Evolutionary conservation across 2,329 filamentous ascomycete species (phyloP).

Genomic region (Acrocalymma vagum): DNA sequence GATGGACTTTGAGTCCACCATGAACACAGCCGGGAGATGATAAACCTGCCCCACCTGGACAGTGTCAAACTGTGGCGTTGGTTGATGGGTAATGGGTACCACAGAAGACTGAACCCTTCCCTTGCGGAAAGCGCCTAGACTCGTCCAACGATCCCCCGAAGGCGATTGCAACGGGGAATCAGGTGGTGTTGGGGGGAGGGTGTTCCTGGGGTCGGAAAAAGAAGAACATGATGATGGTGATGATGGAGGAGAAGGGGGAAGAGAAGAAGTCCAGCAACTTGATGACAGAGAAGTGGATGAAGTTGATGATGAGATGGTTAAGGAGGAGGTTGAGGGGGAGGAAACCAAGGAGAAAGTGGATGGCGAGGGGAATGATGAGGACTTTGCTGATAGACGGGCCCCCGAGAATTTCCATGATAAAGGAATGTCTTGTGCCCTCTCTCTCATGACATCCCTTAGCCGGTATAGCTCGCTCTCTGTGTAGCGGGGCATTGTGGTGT

Average conservation of each 20-base stretch:
- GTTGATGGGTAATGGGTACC: slow-evolving; percentile 1
- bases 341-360: not conserved
- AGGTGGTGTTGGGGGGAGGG: not conserved
- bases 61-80: slow-evolving; percentile 4
- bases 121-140: too few species aligned
- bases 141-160: too few species aligned
- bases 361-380: too few species aligned
- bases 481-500: too few species aligned
- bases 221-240: slow-evolving; percentile 1
- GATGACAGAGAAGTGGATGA: not conserved
- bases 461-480: too few species aligned
- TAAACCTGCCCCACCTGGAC: slow-evolving; percentile 12
- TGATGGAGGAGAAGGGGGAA: slow-evolving; percentile 3
- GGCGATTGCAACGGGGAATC: not conserved
- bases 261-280: slow-evolving; percentile 1
- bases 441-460: too few species aligned
- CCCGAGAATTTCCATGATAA: too few species aligned
- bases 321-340: not conserved
- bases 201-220: not conserved
- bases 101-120: slow-evolving; percentile 8
- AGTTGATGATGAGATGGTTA: slow-evolving; percentile 2
- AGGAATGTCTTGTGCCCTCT: too few species aligned
- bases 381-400: too few species aligned
- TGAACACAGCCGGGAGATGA: slow-evolving; percentile 3
- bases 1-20: slow-evolving; percentile 3